These are phyloP conservation scores for Flammula alnicola DNA, from an alignment of 1,284 basidiomycete species.

Conservation along the genomic window DNA sequence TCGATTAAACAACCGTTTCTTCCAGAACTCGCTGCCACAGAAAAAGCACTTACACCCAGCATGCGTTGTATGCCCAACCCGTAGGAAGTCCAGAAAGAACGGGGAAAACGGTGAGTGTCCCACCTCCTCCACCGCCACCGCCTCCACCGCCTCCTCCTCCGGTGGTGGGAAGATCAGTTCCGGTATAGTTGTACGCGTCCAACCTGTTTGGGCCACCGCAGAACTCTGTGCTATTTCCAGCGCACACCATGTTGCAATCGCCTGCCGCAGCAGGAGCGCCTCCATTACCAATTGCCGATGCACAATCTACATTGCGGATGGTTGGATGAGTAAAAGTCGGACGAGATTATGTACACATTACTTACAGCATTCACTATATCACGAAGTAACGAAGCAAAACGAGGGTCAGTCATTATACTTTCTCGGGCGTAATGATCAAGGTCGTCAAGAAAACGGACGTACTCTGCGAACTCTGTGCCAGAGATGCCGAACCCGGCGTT, in stretches of 20 bases:
- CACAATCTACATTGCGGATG: conserved; percentile 52
- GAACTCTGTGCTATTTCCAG: conserved; percentile 60
- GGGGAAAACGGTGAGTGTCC: conserved; percentile 44
- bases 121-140: conserved; percentile 43
- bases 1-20: not conserved
- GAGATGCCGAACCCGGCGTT: conserved; percentile 59
- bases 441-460: conserved; percentile 30
- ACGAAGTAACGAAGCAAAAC: not conserved
- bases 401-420: no score
- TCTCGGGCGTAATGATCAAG: no score
- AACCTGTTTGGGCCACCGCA: conserved; percentile 70
- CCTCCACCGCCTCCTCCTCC: conserved; percentile 41
- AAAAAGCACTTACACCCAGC: conserved; percentile 56
- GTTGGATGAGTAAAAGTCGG: not conserved
- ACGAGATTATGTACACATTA: conserved; percentile 19
- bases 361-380: conserved; percentile 49
- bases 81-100: conserved; percentile 54
- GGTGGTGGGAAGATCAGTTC: conserved; percentile 51
- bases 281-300: conserved; percentile 47
- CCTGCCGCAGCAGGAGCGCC: conserved; percentile 48
- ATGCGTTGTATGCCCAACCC: conserved; percentile 55
- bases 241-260: conserved; percentile 69
- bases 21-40: not conserved
- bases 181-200: conserved; percentile 69
- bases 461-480: conserved; percentile 60